Conservation (phyloP, 768 basidiomycete species). For the Lyophyllum semitale region DNA sequence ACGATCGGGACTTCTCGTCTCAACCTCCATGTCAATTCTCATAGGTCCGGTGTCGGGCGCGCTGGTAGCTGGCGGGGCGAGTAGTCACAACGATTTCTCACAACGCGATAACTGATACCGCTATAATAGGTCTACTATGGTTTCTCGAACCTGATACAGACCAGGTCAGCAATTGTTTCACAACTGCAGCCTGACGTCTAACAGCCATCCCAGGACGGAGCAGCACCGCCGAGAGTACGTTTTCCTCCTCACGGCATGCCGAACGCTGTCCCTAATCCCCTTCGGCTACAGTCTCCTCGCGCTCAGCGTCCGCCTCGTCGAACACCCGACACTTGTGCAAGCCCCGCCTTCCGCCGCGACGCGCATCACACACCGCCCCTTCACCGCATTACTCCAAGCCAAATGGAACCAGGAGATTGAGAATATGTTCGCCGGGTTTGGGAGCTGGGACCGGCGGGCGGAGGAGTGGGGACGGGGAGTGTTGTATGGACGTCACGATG, state of each 20-base stretch:
- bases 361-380: slow-evolving; percentile 50
- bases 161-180: slow-evolving; percentile 37
- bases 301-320: slow-evolving; percentile 51
- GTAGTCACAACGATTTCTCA: slow-evolving; percentile 17
- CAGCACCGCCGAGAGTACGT: slow-evolving; percentile 59
- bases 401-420: slow-evolving; percentile 64
- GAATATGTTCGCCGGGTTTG: slow-evolving; percentile 41
- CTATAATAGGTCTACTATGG: slow-evolving; percentile 65
- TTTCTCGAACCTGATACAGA: slow-evolving; percentile 65
- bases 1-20: slow-evolving; percentile 3
- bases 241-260: no score
- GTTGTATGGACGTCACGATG: slow-evolving; percentile 38
- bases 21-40: slow-evolving; percentile 53
- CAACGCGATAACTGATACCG: not conserved
- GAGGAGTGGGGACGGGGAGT: slow-evolving; percentile 47
- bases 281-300: slow-evolving; percentile 42
- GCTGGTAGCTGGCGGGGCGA: slow-evolving; percentile 66
- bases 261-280: no score
- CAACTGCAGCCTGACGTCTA: not conserved
- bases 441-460: slow-evolving; percentile 46
- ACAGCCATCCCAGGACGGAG: slow-evolving; percentile 43
- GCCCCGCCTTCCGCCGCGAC: slow-evolving; percentile 58
- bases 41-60: slow-evolving; percentile 72
- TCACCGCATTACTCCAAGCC: slow-evolving; percentile 49
- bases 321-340: slow-evolving; percentile 45